phyloP scores from a whole-genome alignment of 352 stramenopile genomes.

The Globisporangium rhizosaccharum region DNA sequence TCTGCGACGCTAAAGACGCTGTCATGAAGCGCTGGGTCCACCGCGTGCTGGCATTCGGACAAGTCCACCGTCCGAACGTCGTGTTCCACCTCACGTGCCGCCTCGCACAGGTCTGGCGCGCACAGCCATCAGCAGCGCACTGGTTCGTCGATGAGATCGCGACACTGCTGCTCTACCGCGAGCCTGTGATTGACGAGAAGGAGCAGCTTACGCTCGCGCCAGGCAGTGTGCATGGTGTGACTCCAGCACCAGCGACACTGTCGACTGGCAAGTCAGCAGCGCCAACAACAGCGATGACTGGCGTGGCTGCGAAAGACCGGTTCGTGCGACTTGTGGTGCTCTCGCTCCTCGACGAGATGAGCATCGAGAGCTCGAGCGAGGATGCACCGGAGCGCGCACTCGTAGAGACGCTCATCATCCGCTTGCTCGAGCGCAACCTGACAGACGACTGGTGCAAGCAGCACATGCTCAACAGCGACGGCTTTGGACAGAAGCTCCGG shows the following conservation, averaged over 20 bases:
- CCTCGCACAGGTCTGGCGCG: conserved; percentile 60
- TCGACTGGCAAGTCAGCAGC: background rate
- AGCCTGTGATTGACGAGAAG: conserved; percentile 67
- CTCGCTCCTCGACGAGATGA: conserved; percentile 55
- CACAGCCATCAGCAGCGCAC: conserved; percentile 35
- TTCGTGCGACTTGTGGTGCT: conserved; percentile 71
- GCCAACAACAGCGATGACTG: conserved; percentile 3
- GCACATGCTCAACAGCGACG: conserved; percentile 83
- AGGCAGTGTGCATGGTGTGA: background rate
- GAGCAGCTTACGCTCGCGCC: conserved; percentile 28
- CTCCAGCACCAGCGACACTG: background rate
- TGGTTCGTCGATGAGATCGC: conserved; percentile 64
- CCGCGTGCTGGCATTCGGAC: conserved; percentile 46
- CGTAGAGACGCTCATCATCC: conserved; percentile 30
- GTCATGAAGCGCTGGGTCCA: conserved; percentile 59
- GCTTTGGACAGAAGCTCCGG: conserved; percentile 69
- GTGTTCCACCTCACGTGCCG: conserved; percentile 73
- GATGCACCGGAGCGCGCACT: conserved; percentile 18
- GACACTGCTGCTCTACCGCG: conserved; percentile 67
- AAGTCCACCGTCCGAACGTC: conserved; percentile 62
- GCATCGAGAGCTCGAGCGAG: conserved; percentile 19
- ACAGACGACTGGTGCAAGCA: conserved; percentile 64
- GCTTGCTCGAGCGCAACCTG: conserved; percentile 46
- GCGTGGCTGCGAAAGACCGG: conserved; percentile 37
- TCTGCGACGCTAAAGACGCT: conserved; percentile 17